Evolutionary conservation across 192 early-diverging fungal species (phyloP).

Genomic region (Backusella westeae): DNA sequence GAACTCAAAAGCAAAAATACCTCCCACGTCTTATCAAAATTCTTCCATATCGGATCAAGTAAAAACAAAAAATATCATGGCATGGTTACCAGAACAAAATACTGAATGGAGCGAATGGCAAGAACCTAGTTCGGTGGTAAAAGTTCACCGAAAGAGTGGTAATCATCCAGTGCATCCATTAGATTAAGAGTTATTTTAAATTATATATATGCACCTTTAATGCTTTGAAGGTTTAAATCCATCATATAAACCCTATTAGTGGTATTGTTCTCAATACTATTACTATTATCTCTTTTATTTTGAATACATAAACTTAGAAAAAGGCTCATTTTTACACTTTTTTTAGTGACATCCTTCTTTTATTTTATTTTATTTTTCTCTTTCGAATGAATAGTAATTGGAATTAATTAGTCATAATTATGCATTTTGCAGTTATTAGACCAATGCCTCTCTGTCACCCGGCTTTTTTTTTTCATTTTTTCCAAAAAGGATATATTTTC

Average conservation of each 20-base stretch:
- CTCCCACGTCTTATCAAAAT: not conserved
- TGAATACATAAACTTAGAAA: not conserved
- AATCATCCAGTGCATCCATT: not conserved
- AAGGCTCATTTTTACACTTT: not conserved
- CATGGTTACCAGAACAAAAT: constrained; percentile 1
- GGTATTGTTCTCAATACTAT: not conserved
- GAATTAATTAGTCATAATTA: not conserved
- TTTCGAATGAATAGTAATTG: not conserved
- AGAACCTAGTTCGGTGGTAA: not conserved
- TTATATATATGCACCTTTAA: not conserved
- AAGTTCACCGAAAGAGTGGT: not conserved
- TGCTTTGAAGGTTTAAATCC: not conserved
- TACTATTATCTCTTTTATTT: not conserved
- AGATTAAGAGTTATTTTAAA: not conserved
- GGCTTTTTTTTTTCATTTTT: not conserved
- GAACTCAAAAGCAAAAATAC: not conserved
- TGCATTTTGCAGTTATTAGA: no score
- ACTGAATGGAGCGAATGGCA: not conserved
- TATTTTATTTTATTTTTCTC: not conserved
- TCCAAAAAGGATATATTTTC: not conserved
- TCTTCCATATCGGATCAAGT: not conserved
- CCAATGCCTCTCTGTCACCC: not conserved
- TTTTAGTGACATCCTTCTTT: not conserved
- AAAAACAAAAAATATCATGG: not conserved
- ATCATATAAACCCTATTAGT: not conserved